Evolutionary conservation across 2,329 filamentous ascomycete species (phyloP).

Genomic region (Phyllosticta paracitricarpa): DNA sequence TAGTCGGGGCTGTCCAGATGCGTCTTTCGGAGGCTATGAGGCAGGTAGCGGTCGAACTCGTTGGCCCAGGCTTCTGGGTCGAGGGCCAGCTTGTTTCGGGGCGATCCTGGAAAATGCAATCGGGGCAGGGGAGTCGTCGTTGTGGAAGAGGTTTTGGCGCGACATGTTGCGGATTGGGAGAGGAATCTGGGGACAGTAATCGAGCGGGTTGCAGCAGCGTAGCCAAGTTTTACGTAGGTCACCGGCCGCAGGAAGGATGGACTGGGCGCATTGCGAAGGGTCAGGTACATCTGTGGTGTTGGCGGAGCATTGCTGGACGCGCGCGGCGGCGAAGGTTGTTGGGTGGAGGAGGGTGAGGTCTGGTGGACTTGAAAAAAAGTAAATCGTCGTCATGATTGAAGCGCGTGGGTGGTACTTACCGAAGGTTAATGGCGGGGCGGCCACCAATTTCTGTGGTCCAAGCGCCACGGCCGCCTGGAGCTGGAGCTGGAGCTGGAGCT

Average conservation of each 20-base stretch:
- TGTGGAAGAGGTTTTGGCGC: background rate
- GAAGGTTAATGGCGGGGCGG: too few species aligned
- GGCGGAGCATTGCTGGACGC: background rate
- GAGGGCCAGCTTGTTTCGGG: background rate
- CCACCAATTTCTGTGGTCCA: background rate
- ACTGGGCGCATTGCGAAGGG: slow-evolving; percentile 26
- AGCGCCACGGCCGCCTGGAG: background rate
- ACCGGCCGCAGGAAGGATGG: slow-evolving; percentile 25
- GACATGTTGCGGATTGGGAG: slow-evolving; percentile 3
- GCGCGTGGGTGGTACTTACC: too few species aligned
- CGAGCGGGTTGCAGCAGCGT: slow-evolving; percentile 11
- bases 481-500: background rate
- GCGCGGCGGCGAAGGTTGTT: background rate
- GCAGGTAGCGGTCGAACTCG: slow-evolving; percentile 28
- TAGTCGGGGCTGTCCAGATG: slow-evolving; percentile 10
- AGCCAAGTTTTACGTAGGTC: slow-evolving; percentile 16
- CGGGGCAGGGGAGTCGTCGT: background rate
- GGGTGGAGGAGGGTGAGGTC: background rate
- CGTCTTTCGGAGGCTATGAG: slow-evolving; percentile 20
- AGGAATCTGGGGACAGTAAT: slow-evolving; percentile 19
- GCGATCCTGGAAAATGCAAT: background rate
- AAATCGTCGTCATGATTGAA: slow-evolving; percentile 1
- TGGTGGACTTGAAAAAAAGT: background rate
- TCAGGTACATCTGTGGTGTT: slow-evolving; percentile 26
- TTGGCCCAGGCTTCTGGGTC: slow-evolving; percentile 25